Evolutionary conservation across 345 rosid genomes (phyloP).

Genomic region (Kernera saxatilis): DNA sequence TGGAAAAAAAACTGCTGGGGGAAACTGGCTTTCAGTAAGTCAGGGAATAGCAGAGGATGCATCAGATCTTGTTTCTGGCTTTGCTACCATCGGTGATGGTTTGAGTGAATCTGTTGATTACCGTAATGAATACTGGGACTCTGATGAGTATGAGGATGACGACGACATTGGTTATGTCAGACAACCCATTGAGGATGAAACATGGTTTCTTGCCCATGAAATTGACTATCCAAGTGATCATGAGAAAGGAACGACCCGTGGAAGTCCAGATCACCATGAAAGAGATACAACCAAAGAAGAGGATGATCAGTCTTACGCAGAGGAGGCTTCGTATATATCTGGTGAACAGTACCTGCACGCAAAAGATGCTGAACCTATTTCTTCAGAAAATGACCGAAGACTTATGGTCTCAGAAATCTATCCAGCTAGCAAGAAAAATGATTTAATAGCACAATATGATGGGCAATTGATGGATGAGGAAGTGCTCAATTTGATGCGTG

Average conservation of each 20-base stretch:
- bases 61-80: slow-evolving; percentile 95
- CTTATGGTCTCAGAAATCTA: slow-evolving; percentile 63
- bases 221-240: slow-evolving; percentile 98
- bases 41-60: slow-evolving; percentile 97
- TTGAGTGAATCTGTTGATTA: slow-evolving; percentile 88
- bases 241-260: slow-evolving; percentile 81
- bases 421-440: slow-evolving; percentile 50
- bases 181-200: slow-evolving; percentile 97
- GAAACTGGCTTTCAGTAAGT: slow-evolving; percentile 96
- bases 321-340: slow-evolving; percentile 91
- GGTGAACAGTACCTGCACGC: slow-evolving; percentile 73
- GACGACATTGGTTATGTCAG: slow-evolving; percentile 96
- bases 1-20: slow-evolving; percentile 76
- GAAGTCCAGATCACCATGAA: slow-evolving; percentile 78
- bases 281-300: slow-evolving; percentile 74
- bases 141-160: slow-evolving; percentile 97
- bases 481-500: slow-evolving; percentile 66
- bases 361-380: slow-evolving; percentile 59
- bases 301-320: slow-evolving; percentile 88
- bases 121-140: slow-evolving; percentile 95
- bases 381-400: slow-evolving; percentile 74
- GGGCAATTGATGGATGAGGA: slow-evolving; percentile 87
- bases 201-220: slow-evolving; percentile 99
- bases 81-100: slow-evolving; percentile 97
- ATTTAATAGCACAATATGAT: slow-evolving; percentile 68